Percentiles rank a stretch among this genome's conserved stretches.
Conservation (phyloP, 2,329 filamentous ascomycete genomes). For the Botryotinia globosa region DNA sequence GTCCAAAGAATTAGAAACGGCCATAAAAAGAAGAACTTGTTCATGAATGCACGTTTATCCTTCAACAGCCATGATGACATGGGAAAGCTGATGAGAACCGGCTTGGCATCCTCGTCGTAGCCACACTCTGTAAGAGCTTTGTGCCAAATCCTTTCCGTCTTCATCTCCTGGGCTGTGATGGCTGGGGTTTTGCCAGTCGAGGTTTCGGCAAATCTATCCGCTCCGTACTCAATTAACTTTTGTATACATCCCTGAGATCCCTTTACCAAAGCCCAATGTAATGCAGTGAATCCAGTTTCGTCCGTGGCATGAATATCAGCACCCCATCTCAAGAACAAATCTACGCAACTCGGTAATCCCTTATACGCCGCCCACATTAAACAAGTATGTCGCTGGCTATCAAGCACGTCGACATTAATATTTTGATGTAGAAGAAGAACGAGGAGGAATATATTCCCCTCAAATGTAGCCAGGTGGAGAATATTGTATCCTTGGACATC, state of each 20-base stretch:
- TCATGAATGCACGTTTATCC: constrained; percentile 74
- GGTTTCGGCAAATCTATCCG: constrained; percentile 88
- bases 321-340: constrained; percentile 90
- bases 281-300: constrained; percentile 87
- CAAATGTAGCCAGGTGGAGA: constrained; percentile 93
- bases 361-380: constrained; percentile 99
- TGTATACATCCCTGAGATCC: constrained; percentile 85
- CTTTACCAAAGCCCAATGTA: constrained; percentile 96
- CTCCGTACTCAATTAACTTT: constrained; percentile 92
- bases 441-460: constrained; percentile 89
- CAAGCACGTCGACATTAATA: constrained; percentile 87
- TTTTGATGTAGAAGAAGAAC: constrained; percentile 90
- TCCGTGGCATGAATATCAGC: constrained; percentile 88
- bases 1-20: constrained; percentile 75
- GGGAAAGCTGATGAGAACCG: constrained; percentile 68
- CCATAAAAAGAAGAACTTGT: constrained; percentile 84
- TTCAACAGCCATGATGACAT: constrained; percentile 69
- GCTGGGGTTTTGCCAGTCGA: constrained; percentile 86
- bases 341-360: constrained; percentile 87
- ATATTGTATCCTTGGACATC: constrained; percentile 98
- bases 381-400: constrained; percentile 86
- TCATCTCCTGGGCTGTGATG: constrained; percentile 84
- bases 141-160: constrained; percentile 78
- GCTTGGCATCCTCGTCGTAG: constrained; percentile 74
- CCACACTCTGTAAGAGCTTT: constrained; percentile 80